Conservation (phyloP, 2,329 filamentous ascomycete genomes). For the Beauveria scarabaeidicola region DNA sequence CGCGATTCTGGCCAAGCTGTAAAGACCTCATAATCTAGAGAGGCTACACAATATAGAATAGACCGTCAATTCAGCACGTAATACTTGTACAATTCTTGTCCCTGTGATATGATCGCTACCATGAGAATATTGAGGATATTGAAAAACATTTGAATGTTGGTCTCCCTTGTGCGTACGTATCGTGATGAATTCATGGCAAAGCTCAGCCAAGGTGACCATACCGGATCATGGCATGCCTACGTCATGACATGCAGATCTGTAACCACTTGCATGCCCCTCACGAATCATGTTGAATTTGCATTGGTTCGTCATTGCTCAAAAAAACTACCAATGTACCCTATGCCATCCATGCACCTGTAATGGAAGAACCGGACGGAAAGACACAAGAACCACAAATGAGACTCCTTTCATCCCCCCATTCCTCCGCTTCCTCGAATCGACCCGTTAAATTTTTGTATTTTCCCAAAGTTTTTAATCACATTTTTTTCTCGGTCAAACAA, state of each 20-base stretch:
- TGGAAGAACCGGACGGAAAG: constrained; percentile 34
- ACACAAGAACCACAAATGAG: constrained; percentile 35
- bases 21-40: constrained; percentile 16
- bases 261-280: neutral
- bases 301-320: constrained; percentile 27
- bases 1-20: constrained; percentile 46
- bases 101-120: no score
- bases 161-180: no score
- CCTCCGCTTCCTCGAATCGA: neutral
- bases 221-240: no score
- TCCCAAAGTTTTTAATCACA: constrained; percentile 5
- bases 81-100: neutral
- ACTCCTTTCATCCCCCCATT: constrained; percentile 20
- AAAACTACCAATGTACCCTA: constrained; percentile 34
- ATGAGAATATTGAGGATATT: no score
- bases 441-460: constrained; percentile 8
- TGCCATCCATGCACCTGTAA: constrained; percentile 34
- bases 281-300: constrained; percentile 21
- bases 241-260: no score
- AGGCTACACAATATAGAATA: neutral
- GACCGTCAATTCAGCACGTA: neutral
- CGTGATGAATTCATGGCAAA: no score
- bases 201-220: no score
- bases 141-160: no score
- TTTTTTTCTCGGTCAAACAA: neutral